Evolutionary conservation across 1,139 yeast species (phyloP).

Genomic region (Nadsonia starkeyi-henricii): DNA sequence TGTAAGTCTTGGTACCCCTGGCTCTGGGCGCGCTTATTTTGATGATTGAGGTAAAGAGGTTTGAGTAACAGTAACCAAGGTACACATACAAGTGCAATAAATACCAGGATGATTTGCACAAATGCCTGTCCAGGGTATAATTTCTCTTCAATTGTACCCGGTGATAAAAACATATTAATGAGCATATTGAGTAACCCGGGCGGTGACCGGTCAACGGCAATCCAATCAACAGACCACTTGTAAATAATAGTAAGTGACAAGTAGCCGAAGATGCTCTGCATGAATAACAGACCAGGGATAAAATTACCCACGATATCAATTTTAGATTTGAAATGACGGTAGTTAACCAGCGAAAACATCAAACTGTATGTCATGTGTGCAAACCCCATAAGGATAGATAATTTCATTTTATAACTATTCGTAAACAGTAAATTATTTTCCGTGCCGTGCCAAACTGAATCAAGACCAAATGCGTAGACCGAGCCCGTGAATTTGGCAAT

Average conservation of each 20-base stretch:
- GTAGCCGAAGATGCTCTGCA: conserved; percentile 95
- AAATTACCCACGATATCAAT: conserved; percentile 89
- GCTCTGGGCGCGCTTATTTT: conserved; percentile 22
- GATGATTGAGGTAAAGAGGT: conserved; percentile 57
- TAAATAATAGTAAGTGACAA: conserved; percentile 69
- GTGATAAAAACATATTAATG: conserved; percentile 88
- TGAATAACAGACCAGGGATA: conserved; percentile 82
- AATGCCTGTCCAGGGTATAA: conserved; percentile 73
- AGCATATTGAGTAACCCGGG: conserved; percentile 93
- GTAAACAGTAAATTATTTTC: conserved; percentile 83
- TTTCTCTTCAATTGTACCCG: conserved; percentile 75
- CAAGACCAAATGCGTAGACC: conserved; percentile 73
- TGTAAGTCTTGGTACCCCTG: conserved; percentile 20
- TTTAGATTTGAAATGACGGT: conserved; percentile 52
- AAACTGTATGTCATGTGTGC: conserved; percentile 88
- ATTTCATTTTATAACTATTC: conserved; percentile 91
- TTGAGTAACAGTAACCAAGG: conserved; percentile 87
- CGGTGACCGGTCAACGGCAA: conserved; percentile 56
- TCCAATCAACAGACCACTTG: conserved; percentile 95
- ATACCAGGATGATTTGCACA: conserved; percentile 59
- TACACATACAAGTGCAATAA: conserved; percentile 75
- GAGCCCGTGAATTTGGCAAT: conserved; percentile 46
- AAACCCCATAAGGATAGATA: conserved; percentile 89
- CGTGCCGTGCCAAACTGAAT: conserved; percentile 95
- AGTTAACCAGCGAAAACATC: conserved; percentile 71